Evolutionary conservation across 768 basidiomycete species (phyloP), one percentile per base, ranked within the genome.

Genomic region (Lactarius hatsudake): DNA sequence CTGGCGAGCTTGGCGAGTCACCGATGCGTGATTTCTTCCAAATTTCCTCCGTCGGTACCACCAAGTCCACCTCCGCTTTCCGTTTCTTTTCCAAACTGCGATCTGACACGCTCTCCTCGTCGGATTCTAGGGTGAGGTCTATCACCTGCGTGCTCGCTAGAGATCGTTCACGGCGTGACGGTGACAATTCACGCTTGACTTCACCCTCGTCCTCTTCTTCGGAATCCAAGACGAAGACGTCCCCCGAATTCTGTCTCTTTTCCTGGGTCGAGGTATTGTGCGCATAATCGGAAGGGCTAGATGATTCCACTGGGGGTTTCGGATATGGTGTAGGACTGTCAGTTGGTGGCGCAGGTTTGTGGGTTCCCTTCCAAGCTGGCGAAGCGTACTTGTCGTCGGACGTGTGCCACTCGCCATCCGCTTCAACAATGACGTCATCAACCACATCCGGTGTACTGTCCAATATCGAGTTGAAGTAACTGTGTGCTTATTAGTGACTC

Each of bases 351-450:
- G 71, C 69, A n/a, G 42, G 38, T 34, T 60, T 80, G 75, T 90
- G 86, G 0, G 76, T 71, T 54, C 82, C 81, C 71, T 82, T 85
- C 94, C 95, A 97, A 36, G 76, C 79, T 1, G 79, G 72, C 23
- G 93, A 94, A 1, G 86, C 94, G 73, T 85, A 90, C 76, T 90
- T 93, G 79, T 90, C 84, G 77, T 98, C 94, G 20, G 84, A 79
- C 1, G 94, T 94, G 75, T 97, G 96, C 97, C 97, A 99, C 75
- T 96, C 90, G 1, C 94, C 96, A 74, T 96, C 89, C 6, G 93
- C 86, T 76, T 99, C 96, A 18, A 99, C 87, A 63, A 96, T 83
- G 30, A 99, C 94, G 70, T 97, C 93, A 59, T 99, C 97, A 15
- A 93, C 87, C 61, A 80, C 81, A 28, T 95, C 91, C 0, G 91